Base-by-base conservation (phyloP, 78 protist genomes). In the Speleostelium caveatum region DNA sequence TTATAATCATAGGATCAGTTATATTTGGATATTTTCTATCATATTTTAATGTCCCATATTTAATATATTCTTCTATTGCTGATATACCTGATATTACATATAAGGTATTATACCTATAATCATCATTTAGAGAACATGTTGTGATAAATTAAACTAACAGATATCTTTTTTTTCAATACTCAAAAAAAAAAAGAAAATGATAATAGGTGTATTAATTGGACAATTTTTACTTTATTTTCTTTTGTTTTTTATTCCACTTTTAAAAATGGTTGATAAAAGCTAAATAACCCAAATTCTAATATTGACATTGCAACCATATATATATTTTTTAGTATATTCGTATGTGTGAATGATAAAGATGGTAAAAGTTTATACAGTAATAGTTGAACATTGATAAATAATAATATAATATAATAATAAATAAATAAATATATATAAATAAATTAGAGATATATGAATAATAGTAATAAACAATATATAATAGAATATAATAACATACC, bases 151-250 rank as follows among this genome's bases (percentile, higher is more conserved):
- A n/a, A n/a, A n/a, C n/a, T n/a, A n/a, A n/a, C n/a, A n/a, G n/a
- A n/a, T n/a, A n/a, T n/a, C n/a, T n/a, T n/a, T n/a, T n/a, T n/a
- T n/a, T n/a, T n/a, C n/a, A n/a, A n/a, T n/a, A n/a, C n/a, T n/a
- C n/a, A n/a, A n/a, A n/a, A n/a, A n/a, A n/a, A n/a, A n/a, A n/a
- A 21, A 69, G 75, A 69, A 69, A 69, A 45, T 69, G 21, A 69
- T 69, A 38, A 16, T 69, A 42, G 75, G 61, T 0, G 75, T 45
- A 17, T 33, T 72, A 22, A 6, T 53, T 24, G 63, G 60, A 30
- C 78, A 72, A 51, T 17, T 30, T 42, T 33, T 72, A 51, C 17
- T 72, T 17, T 72, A 72, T 32, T 51, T 72, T 53, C 39, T 72
- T 21, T 17, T 28, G 24, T 41, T 72, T 24, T 72, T 32, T 21